Evolutionary conservation across 495 filamentous ascomycete genomes (phyloP).

Genomic region (Glutinoglossum americanum): DNA sequence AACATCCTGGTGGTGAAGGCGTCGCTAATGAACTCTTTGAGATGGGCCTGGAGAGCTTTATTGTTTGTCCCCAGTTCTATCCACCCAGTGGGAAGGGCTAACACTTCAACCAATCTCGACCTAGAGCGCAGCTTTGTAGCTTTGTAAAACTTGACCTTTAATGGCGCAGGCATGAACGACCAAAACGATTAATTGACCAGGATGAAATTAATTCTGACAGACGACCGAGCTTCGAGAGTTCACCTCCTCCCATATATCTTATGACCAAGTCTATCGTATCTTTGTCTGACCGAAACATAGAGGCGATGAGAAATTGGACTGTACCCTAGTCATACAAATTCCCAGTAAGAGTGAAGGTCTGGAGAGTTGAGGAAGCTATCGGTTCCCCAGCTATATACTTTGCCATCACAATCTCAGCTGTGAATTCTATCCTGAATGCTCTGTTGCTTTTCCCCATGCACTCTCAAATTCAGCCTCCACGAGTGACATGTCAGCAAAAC

Average conservation of each 20-base stretch:
- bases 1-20: slow-evolving; percentile 6
- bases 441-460: not conserved
- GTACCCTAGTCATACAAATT: not conserved
- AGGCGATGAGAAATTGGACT: not conserved
- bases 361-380: not conserved
- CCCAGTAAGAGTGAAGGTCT: not conserved
- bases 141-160: not conserved
- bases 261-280: not conserved
- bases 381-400: not conserved
- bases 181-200: not conserved
- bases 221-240: not conserved
- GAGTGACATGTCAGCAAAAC: not conserved
- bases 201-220: not conserved
- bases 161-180: not conserved
- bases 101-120: not conserved
- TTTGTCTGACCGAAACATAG: not conserved
- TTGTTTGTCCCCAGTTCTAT: not conserved
- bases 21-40: slow-evolving; percentile 8
- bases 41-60: slow-evolving; percentile 7
- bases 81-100: not conserved
- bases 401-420: too few species aligned
- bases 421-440: not conserved
- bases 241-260: not conserved
- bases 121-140: not conserved
- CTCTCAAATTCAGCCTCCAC: not conserved